A percentile compares a stretch with the other conserved stretches of the same genome.
phyloP scores from a whole-genome alignment of 352 stramenopile species.

The Globisporangium echinulatum region DNA sequence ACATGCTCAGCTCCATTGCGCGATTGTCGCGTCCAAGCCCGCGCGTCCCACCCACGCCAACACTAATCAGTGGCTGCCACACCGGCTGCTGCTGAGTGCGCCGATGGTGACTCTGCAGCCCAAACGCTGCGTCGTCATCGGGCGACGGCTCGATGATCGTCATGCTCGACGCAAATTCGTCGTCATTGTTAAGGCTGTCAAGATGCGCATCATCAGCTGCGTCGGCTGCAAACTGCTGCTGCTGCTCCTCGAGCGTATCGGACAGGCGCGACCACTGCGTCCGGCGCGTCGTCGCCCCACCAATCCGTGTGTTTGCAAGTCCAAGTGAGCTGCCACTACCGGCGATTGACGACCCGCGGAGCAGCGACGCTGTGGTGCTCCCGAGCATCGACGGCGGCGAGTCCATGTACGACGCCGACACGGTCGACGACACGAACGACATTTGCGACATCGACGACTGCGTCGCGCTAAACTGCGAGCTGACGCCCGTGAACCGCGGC shows the following conservation, averaged over 20 bases:
- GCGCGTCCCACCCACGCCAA: neutral
- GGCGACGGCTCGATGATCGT: conserved; percentile 26
- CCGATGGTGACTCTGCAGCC: conserved; percentile 4
- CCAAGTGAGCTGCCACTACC: conserved; percentile 3
- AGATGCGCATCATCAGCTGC: conserved; percentile 9
- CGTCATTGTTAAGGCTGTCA: conserved; percentile 11
- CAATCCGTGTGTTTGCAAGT: conserved; percentile 12
- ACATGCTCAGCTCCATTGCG: conserved; percentile 12
- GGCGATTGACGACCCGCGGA: conserved; percentile 7
- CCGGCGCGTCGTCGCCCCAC: neutral
- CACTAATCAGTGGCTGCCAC: conserved; percentile 1
- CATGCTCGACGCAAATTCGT: conserved; percentile 41
- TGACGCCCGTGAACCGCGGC: conserved; percentile 48
- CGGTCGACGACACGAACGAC: conserved; percentile 30
- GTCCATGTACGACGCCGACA: conserved; percentile 30
- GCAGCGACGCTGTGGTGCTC: conserved; percentile 2
- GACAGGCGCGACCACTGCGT: conserved; percentile 19
- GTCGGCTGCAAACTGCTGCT: conserved; percentile 31
- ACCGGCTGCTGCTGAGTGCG: conserved; percentile 20
- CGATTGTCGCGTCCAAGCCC: neutral
- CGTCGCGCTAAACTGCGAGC: conserved; percentile 39
- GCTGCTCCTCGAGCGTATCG: conserved; percentile 38
- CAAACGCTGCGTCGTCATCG: conserved; percentile 9
- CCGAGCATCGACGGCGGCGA: conserved; percentile 27
- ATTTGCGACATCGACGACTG: conserved; percentile 35